Base-by-base conservation (phyloP, 2,329 filamentous ascomycete genomes). In the Bipolaris sorokiniana region DNA sequence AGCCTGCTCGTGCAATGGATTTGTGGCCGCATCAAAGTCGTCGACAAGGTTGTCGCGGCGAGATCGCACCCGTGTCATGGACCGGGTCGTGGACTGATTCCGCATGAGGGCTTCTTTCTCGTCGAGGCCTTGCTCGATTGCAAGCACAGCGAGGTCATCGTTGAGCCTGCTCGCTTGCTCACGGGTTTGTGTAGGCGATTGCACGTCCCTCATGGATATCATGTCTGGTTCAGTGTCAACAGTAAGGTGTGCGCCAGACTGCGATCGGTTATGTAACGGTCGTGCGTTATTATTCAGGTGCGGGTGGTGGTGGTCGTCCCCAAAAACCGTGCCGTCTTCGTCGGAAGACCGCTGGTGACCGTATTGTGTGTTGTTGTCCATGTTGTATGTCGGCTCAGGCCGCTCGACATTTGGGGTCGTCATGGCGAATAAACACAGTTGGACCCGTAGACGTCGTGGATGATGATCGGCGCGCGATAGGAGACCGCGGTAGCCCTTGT, bases 1-100 rank as follows among this genome's bases (percentile, higher is more conserved):
- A 1, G 86, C 81, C 67, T 86, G 85, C 70, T 90, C 87, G 66
- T 90, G 88, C 33, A 90, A 77, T 0, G 88, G 88, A 51, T 89
- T 89, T 3, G 88, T 90, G 20, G 85, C 84, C 44, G 83, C 80
- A 62, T 89, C 87, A 64, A 89, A 89, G 51, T 90, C 87, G 67
- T 90, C 88, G 3, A 88, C 76, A 2, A 82, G 81, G 18, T 88
- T 85, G 1, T 81, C 78, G 9, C 80, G 77, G 38, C 81, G 80
- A 5, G 84, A 86, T 45, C 84, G 79, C 3, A 82, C 80, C 13
- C 80, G 79, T 56, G 79, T 77, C 37, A 86, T 77, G 2, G 83
- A 84, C 23, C 74, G 77, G 4, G 71, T 72, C 38, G 71, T 67
- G 1, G 74, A 75, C 20, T 75, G 56, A 11, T 68, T 69, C 13